Evolutionary conservation across 1,284 basidiomycete species (phyloP).

Genomic region (Xanthoconium separans): DNA sequence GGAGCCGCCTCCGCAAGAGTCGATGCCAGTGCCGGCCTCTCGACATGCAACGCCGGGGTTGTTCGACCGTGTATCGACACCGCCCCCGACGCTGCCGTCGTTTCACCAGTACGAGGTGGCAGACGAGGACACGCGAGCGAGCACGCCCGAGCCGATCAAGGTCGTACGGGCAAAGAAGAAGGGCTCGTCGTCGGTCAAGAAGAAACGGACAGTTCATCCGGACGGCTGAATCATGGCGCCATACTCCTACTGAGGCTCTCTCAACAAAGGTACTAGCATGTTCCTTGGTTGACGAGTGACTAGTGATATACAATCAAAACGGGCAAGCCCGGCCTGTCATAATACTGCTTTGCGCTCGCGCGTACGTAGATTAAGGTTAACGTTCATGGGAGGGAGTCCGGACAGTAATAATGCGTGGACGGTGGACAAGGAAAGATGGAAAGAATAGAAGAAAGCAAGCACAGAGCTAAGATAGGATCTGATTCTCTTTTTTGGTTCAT

Average conservation of each 20-base stretch:
- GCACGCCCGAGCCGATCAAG: conserved; percentile 69
- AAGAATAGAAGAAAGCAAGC: conserved; percentile 12
- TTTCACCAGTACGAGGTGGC: conserved; percentile 62
- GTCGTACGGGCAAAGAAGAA: conserved; percentile 76
- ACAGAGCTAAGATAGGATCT: conserved; percentile 2
- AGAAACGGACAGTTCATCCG: conserved; percentile 51
- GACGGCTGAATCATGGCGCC: conserved; percentile 11
- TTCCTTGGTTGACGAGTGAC: conserved; percentile 11
- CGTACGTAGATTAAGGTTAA: conserved; percentile 10
- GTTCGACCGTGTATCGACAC: conserved; percentile 38
- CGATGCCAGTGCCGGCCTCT: conserved; percentile 20
- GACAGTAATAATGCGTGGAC: conserved; percentile 18
- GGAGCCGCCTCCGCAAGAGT: conserved; percentile 20
- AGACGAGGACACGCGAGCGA: conserved; percentile 50
- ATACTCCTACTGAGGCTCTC: too few species aligned
- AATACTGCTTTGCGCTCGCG: conserved; percentile 15
- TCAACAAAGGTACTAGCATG: too few species aligned
- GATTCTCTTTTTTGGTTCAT: conserved; percentile 6
- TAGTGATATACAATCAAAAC: conserved; percentile 23
- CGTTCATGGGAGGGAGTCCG: conserved; percentile 12
- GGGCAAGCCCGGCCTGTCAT: conserved; percentile 17
- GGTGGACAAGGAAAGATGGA: neutral
- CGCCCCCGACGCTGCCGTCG: conserved; percentile 40
- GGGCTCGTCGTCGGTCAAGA: conserved; percentile 52
- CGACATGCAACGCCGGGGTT: conserved; percentile 24